Evolutionary conservation across 1,284 basidiomycete genomes (phyloP), one percentile per base, ranked within the genome.

Genomic region (Mycena citricolor): DNA sequence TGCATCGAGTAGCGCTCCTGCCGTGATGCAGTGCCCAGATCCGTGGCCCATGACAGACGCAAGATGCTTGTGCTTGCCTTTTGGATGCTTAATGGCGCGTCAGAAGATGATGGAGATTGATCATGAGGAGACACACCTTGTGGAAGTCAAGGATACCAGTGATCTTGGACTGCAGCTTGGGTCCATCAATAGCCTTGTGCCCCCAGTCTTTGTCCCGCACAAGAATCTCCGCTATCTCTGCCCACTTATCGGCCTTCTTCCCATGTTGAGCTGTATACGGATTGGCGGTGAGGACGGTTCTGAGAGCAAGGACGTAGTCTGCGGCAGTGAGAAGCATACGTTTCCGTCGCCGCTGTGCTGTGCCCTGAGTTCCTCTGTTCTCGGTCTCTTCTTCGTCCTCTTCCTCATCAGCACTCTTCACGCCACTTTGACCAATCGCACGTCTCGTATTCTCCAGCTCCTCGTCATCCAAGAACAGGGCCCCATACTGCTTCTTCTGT

Each of bases 101-200:
- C 14, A 28, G n/a, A n/a, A n/a, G n/a, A n/a, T n/a, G n/a, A n/a
- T n/a, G n/a, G n/a, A n/a, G n/a, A n/a, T n/a, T n/a, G n/a, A n/a
- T n/a, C 11, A 31, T 11, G 33, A 2, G 20, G n/a, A 7, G 20
- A 42, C 39, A 28, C 8, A 47, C 45, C 33, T 35, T 39, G 25
- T 47, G 41, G 33, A 16, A 47, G 11, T 33, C 25, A 11, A 42
- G n/a, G 14, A 47, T 19, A 3, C 16, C 16, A 17, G 37, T 39
- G 6, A 22, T 32, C 45, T 47, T 47, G 33, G 33, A 23, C 24
- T 47, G 32, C 11, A 42, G 22, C 8, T 20, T 41, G 2, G 17
- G 14, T 4, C 20, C 22, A 17, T 28, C n/a, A 16, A 47, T 25
- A 8, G 21, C 22, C 12, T 17, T 38, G 29, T 37, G 21, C 34